Percentiles rank a stretch among this genome's conserved stretches.
phyloP scores from a whole-genome alignment of 1,284 basidiomycete genomes.

The Cystobasidiaceae sp. region DNA sequence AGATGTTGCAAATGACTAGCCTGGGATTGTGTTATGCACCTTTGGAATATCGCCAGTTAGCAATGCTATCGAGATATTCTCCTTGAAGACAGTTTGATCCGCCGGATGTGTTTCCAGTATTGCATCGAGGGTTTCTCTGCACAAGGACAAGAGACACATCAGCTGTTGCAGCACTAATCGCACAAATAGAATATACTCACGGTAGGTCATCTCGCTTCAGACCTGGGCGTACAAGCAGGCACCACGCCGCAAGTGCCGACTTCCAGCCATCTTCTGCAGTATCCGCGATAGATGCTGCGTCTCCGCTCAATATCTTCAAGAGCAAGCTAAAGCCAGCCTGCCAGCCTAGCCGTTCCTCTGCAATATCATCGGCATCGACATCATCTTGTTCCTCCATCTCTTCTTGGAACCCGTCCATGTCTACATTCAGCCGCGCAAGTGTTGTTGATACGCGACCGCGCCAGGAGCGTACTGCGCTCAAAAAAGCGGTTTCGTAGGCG shows the following conservation, averaged over 20 bases:
- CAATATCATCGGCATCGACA: conserved; percentile 32
- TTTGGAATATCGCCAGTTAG: conserved; percentile 23
- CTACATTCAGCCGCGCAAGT: conserved; percentile 12
- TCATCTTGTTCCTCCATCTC: conserved; percentile 60
- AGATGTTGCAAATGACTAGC: not conserved
- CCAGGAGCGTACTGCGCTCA: conserved; percentile 14
- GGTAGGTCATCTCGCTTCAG: conserved; percentile 77
- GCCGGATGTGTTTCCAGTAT: conserved; percentile 49
- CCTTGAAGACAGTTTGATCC: conserved; percentile 17
- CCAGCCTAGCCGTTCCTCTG: conserved; percentile 64
- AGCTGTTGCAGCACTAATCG: not conserved
- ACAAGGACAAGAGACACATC: conserved; percentile 7
- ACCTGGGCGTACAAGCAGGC: conserved; percentile 75
- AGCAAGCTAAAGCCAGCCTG: conserved; percentile 70
- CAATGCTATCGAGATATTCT: conserved; percentile 20
- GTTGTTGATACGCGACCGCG: not conserved
- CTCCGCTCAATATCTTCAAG: conserved; percentile 63
- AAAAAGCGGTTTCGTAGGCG: conserved; percentile 15
- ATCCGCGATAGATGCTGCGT: conserved; percentile 59
- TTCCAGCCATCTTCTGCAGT: conserved; percentile 78
- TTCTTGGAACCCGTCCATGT: conserved; percentile 74
- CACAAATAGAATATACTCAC: conserved; percentile 45
- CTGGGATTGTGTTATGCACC: not conserved
- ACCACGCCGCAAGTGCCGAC: conserved; percentile 82
- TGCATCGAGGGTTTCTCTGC: conserved; percentile 42